Base-by-base conservation (phyloP, 306 rosid genomes). In the Vigna mungo region DNA sequence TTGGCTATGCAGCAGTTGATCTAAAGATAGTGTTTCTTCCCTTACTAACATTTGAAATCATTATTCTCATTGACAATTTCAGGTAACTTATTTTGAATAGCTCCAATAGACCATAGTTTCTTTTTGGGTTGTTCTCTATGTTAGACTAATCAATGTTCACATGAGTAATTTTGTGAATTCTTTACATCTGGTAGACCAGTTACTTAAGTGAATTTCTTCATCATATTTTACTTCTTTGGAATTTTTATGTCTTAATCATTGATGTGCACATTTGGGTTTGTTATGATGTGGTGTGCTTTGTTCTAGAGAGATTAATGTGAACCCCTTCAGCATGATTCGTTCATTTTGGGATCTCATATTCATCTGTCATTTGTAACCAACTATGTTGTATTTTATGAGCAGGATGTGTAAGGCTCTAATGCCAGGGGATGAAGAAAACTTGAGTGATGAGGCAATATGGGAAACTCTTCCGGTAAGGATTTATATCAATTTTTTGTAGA, bases 351-450 rank as follows among this genome's bases (percentile, higher is more conserved):
- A 30, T 23, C 63, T 79, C 75, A 44, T 55, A 46, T 56, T 73
- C 49, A 53, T 59, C 58, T 67, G 51, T 46, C 77, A 16, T 48
- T 65, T 62, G 60, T 80, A 81, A 49, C 76, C 51, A 34, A 47
- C 49, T 12, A 36, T 63, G 36, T 51, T 65, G 32, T 20, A 23
- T 76, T 75, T 80, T 56, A 67, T 68, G 65, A 81, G 82, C 90
- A 96, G 99, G 83, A 96, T 96, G 98, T 96, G 98, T 68, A 91
- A 81, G 91, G 93, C 99, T 88, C 86, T 92, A 46, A 86, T 96
- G 98, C 98, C 98, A 20, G 99, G 97, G 52, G 98, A 92, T 72
- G 97, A 91, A 80, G 99, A 91, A 46, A 86, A 80, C 91, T 78
- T 96, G 93, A 92, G 88, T 66, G 98, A 92, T 47, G 97, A 87